phyloP scores from a whole-genome alignment of 169 alveolate genomes.

The Ichthyophthirius multifiliis region DNA sequence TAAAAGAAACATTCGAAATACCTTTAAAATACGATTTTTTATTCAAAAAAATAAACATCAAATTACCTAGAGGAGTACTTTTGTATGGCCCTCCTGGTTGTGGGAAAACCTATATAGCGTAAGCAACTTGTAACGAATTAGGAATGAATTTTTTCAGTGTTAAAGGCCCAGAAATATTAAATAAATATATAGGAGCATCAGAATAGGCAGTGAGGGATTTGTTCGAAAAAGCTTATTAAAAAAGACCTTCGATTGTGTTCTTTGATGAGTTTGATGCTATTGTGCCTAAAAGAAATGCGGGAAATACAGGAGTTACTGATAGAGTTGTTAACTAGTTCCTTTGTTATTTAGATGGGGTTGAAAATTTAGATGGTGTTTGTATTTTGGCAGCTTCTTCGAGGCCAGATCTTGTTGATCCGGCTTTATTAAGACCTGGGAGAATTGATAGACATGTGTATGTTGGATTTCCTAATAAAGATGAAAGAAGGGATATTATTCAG shows the following conservation, averaged over 20 bases:
- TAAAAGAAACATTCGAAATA: slow-evolving; percentile 64
- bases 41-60: slow-evolving; percentile 77
- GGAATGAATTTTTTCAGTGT: slow-evolving; percentile 86
- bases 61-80: slow-evolving; percentile 82
- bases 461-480: slow-evolving; percentile 48
- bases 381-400: slow-evolving; percentile 74
- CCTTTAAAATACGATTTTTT: slow-evolving; percentile 81
- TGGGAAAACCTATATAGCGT: slow-evolving; percentile 93
- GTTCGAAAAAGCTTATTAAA: slow-evolving; percentile 70
- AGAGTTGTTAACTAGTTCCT: slow-evolving; percentile 81
- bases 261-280: slow-evolving; percentile 86
- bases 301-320: slow-evolving; percentile 78
- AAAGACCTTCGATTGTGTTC: slow-evolving; percentile 70
- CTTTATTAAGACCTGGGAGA: slow-evolving; percentile 73
- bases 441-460: slow-evolving; percentile 51
- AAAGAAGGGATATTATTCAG: slow-evolving; percentile 46
- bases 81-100: slow-evolving; percentile 95
- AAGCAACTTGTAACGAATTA: slow-evolving; percentile 91
- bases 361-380: slow-evolving; percentile 56
- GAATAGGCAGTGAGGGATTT: slow-evolving; percentile 76
- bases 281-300: slow-evolving; percentile 77
- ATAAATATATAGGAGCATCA: slow-evolving; percentile 79
- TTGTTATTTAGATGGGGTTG: slow-evolving; percentile 86
- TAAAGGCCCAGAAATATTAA: slow-evolving; percentile 85
- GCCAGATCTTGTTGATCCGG: slow-evolving; percentile 83